Evolutionary conservation across 1,284 basidiomycete genomes (phyloP).

Genomic region (Melampsora abietis-canadensis): DNA sequence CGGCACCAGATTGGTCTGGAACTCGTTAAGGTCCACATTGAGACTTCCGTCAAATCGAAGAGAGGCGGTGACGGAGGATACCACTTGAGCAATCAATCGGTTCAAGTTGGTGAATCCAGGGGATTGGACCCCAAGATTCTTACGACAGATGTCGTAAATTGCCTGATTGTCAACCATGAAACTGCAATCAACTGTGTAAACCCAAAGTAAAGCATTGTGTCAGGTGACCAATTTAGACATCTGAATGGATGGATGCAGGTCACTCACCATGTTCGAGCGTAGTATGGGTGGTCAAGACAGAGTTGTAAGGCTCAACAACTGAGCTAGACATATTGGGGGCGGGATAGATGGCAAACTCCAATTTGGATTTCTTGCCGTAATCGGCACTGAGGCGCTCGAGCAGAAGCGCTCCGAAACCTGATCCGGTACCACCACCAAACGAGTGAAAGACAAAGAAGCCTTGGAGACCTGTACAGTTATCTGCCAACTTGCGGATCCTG

Average conservation of each 20-base stretch:
- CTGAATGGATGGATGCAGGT: constrained; percentile 55
- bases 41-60: constrained; percentile 95
- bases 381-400: constrained; percentile 93
- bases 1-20: constrained; percentile 94
- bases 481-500: constrained; percentile 89
- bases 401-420: constrained; percentile 95
- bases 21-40: constrained; percentile 97
- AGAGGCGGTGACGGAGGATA: constrained; percentile 95
- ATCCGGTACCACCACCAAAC: constrained; percentile 98
- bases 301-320: constrained; percentile 99
- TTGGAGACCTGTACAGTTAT: constrained; percentile 96
- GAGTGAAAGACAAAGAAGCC: constrained; percentile 99
- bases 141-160: constrained; percentile 99
- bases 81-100: constrained; percentile 87
- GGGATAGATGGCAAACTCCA: constrained; percentile 98
- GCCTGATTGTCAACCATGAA: constrained; percentile 54
- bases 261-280: constrained; percentile 83
- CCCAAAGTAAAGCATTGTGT: constrained; percentile 64
- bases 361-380: constrained; percentile 99
- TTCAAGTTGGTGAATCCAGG: constrained; percentile 95
- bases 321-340: constrained; percentile 90
- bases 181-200: constrained; percentile 60
- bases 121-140: constrained; percentile 77
- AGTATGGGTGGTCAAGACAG: constrained; percentile 95
- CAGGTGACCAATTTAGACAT: constrained; percentile 90